Evolutionary conservation across 805 yeast genomes (phyloP).

Genomic region (Saccharomycopsis sp.): DNA sequence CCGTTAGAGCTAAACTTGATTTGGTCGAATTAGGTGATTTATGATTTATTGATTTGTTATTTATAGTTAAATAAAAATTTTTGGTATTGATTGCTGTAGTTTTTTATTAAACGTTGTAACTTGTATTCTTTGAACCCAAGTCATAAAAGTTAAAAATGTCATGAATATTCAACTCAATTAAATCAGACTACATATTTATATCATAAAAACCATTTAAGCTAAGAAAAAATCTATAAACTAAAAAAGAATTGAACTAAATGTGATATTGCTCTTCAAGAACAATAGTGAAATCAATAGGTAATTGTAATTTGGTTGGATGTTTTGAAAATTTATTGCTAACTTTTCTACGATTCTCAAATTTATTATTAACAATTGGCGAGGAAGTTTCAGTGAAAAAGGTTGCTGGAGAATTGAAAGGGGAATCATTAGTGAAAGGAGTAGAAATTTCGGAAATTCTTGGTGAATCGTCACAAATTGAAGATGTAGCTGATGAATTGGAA

Average conservation of each 20-base stretch:
- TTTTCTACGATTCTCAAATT: not conserved
- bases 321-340: not conserved
- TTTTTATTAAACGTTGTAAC: too few relatives aligned
- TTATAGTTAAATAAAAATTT: too few relatives aligned
- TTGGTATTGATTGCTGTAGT: not conserved
- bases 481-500: not conserved
- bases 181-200: too few relatives aligned
- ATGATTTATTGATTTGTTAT: too few relatives aligned
- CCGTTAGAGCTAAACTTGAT: slow-evolving; percentile 45
- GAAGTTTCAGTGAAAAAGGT: too few relatives aligned
- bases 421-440: too few relatives aligned
- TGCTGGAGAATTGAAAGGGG: too few relatives aligned
- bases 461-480: slow-evolving; percentile 2
- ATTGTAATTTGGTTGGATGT: slow-evolving; percentile 7
- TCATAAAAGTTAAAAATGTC: too few relatives aligned
- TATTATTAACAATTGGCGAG: not conserved
- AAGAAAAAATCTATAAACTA: too few relatives aligned
- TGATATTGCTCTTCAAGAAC: slow-evolving; percentile 10
- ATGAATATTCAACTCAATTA: too few relatives aligned
- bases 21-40: not conserved
- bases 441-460: not conserved
- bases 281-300: slow-evolving; percentile 11
- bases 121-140: not conserved
- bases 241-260: too few relatives aligned
- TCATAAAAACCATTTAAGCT: too few relatives aligned